Percentiles rank a stretch among this genome's conserved stretches.
Conservation (phyloP, 495 filamentous ascomycete genomes). For the Talaromyces borbonicus region DNA sequence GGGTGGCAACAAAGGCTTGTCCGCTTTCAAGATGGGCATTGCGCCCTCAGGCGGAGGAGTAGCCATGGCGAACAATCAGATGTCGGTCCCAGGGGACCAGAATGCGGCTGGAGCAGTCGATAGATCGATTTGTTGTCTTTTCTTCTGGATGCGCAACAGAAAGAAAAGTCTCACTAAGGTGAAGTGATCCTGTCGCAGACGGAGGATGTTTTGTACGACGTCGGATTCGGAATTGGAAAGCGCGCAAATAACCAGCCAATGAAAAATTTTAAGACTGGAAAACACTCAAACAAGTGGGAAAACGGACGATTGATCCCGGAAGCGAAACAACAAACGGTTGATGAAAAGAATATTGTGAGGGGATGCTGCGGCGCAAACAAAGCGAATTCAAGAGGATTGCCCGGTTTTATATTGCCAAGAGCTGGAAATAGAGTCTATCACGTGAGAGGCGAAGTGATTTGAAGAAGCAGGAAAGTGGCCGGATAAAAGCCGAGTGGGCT, state of each 20-base stretch:
- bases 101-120: neutral
- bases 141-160: too few species aligned
- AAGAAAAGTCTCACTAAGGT: neutral
- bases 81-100: constrained; percentile 5
- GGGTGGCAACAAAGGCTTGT: constrained; percentile 37
- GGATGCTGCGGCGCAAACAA: too few species aligned
- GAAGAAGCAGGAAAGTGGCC: constrained; percentile 10
- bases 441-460: constrained; percentile 26
- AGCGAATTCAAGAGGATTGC: constrained; percentile 26
- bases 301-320: too few species aligned
- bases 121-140: neutral
- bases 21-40: constrained; percentile 28
- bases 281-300: too few species aligned
- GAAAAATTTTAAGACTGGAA: too few species aligned
- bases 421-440: constrained; percentile 22
- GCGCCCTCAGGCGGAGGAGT: constrained; percentile 39
- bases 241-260: too few species aligned
- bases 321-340: too few species aligned
- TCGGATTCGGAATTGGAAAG: neutral
- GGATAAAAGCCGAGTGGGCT: constrained; percentile 8
- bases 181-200: too few species aligned
- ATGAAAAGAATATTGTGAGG: too few species aligned
- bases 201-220: too few species aligned
- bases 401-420: constrained; percentile 41
- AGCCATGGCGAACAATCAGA: constrained; percentile 28